Conservation (phyloP, 108 stramenopile species). For the Nitzschia sp. region DNA sequence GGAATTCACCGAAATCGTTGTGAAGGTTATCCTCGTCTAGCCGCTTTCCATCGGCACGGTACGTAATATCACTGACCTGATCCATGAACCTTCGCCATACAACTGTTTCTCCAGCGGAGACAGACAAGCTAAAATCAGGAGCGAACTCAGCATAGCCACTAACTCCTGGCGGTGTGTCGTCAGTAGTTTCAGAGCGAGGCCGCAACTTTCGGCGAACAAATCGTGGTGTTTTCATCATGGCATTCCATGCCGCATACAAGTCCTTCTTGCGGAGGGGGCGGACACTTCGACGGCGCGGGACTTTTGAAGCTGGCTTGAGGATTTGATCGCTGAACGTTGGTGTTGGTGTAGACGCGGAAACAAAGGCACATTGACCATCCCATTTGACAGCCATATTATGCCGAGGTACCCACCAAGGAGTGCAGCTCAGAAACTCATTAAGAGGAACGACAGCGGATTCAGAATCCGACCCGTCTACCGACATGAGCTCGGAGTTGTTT, state of each 20-base stretch:
- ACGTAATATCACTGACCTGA: constrained; percentile 64
- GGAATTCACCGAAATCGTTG: constrained; percentile 76
- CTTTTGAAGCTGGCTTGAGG: background rate
- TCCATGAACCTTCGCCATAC: constrained; percentile 83
- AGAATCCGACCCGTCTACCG: constrained; percentile 1
- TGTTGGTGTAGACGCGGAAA: constrained; percentile 12
- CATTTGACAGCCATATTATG: constrained; percentile 53
- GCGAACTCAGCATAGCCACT: background rate
- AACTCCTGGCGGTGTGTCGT: background rate
- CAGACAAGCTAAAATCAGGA: constrained; percentile 6
- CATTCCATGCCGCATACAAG: constrained; percentile 80
- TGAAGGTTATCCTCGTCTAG: constrained; percentile 67
- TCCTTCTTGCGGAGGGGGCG: constrained; percentile 74
- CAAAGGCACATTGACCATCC: constrained; percentile 78
- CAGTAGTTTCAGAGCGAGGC: constrained; percentile 12
- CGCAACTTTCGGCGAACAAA: constrained; percentile 44
- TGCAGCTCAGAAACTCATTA: constrained; percentile 52
- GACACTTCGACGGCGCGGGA: constrained; percentile 36
- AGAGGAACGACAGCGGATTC: background rate
- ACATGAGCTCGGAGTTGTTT: constrained; percentile 23
- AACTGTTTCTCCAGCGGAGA: constrained; percentile 56
- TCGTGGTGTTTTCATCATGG: constrained; percentile 75
- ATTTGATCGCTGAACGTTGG: constrained; percentile 10
- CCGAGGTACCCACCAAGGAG: constrained; percentile 74
- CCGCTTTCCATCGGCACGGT: constrained; percentile 72